Conservation (phyloP, 352 stramenopile species). For the Pythium graminicola region DNA sequence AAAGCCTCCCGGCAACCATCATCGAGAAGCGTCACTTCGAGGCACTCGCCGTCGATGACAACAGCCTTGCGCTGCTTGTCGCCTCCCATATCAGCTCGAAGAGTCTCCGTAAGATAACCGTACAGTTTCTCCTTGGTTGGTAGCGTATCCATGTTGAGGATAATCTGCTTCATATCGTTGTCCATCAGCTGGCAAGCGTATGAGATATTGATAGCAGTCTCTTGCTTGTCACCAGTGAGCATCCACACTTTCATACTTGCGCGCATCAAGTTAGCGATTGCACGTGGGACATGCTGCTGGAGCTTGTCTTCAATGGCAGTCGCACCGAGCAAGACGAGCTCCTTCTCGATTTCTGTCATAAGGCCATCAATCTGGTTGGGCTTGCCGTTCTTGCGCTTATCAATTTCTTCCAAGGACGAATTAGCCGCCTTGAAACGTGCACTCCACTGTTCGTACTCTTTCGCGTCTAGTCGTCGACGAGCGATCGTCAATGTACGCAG, state of each 20-base stretch:
- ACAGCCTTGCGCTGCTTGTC: constrained; percentile 65
- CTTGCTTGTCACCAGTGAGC: constrained; percentile 85
- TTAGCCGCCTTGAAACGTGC: constrained; percentile 51
- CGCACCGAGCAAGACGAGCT: constrained; percentile 71
- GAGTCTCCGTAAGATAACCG: constrained; percentile 70
- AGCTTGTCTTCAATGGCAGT: constrained; percentile 85
- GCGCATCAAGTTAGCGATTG: constrained; percentile 66
- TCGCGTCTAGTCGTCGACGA: constrained; percentile 45
- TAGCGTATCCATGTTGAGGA: constrained; percentile 68
- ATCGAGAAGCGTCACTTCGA: constrained; percentile 76
- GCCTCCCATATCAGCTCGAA: constrained; percentile 35
- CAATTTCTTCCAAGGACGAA: constrained; percentile 60
- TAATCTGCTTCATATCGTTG: constrained; percentile 91
- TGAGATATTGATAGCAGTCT: constrained; percentile 87
- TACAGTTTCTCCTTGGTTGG: constrained; percentile 56
- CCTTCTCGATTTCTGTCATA: constrained; percentile 70
- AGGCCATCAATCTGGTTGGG: constrained; percentile 58
- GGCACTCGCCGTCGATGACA: constrained; percentile 92
- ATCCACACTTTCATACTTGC: constrained; percentile 86
- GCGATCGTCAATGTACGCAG: constrained; percentile 85
- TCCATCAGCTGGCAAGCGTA: constrained; percentile 84
- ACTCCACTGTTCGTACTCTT: constrained; percentile 66
- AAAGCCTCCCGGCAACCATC: constrained; percentile 73
- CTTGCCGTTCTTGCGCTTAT: constrained; percentile 52
- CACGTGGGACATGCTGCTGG: constrained; percentile 74